A percentile compares a stretch with the other conserved stretches of the same genome.
Evolutionary conservation across 768 basidiomycete genomes (phyloP).

Genomic region (Dictyophora rubrovolvata): DNA sequence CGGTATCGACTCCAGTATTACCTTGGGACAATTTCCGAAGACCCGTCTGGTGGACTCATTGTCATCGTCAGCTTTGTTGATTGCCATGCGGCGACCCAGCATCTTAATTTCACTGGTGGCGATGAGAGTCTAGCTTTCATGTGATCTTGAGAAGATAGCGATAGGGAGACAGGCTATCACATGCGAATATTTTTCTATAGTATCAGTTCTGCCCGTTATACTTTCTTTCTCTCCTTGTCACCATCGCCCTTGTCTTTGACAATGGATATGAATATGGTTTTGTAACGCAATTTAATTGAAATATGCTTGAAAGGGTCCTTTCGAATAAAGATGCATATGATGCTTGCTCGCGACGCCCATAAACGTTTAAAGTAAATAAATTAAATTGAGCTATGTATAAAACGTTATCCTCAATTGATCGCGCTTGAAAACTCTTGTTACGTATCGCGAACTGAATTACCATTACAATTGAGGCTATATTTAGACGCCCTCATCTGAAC

Average conservation of each 20-base stretch:
- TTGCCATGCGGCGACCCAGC: not conserved
- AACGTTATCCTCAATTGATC: too few species aligned
- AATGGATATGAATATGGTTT: not conserved
- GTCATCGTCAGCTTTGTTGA: not conserved
- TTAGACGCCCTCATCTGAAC: not conserved
- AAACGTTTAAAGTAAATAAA: not conserved
- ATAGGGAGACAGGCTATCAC: not conserved
- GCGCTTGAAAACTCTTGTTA: too few species aligned
- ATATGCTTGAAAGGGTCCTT: not conserved
- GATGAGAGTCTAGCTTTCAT: not conserved
- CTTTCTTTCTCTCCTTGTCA: not conserved
- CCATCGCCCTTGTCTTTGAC: not conserved
- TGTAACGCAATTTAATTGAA: not conserved
- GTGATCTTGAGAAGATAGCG: not conserved
- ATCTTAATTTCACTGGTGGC: not conserved
- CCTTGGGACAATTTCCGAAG: too few species aligned
- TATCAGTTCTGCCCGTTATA: not conserved
- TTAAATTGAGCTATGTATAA: not conserved
- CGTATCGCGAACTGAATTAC: too few species aligned
- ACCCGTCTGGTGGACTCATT: too few species aligned
- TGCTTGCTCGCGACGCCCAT: not conserved
- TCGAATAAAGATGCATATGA: not conserved
- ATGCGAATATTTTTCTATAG: not conserved
- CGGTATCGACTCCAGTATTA: not conserved
- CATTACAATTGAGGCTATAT: too few species aligned